Evolutionary conservation across 306 rosid genomes (phyloP).

Genomic region (Lathyrus tuberosus): DNA sequence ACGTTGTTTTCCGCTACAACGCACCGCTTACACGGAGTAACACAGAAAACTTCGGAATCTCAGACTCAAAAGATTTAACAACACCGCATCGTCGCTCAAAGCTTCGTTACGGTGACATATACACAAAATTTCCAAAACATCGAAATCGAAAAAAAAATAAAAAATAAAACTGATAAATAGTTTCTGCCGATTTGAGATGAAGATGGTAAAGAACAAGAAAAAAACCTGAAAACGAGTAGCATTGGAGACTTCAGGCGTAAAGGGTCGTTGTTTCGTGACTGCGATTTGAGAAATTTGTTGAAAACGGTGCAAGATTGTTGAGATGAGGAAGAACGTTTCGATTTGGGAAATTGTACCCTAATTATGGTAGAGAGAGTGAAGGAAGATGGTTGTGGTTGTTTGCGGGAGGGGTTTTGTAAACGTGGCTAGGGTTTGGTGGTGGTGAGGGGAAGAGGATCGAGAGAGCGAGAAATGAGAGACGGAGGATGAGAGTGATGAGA

Average conservation of each 20-base stretch:
- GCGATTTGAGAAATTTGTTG: not conserved
- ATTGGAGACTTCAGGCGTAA: not conserved
- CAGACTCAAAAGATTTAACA: too few species aligned
- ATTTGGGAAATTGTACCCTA: conserved; percentile 7
- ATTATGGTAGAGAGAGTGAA: not conserved
- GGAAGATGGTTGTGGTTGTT: not conserved
- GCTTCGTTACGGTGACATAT: not conserved
- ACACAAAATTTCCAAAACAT: not conserved
- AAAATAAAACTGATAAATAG: not conserved
- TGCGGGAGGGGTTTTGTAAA: not conserved
- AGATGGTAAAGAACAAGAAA: not conserved
- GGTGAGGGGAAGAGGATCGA: too few species aligned
- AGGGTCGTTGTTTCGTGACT: not conserved
- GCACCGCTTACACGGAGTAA: not conserved
- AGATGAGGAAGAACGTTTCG: not conserved
- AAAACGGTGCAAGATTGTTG: not conserved
- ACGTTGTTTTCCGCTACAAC: not conserved
- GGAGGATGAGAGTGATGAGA: too few species aligned
- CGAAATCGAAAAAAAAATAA: not conserved
- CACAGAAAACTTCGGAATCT: not conserved
- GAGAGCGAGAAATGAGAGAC: too few species aligned
- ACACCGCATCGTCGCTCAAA: not conserved
- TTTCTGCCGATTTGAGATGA: not conserved
- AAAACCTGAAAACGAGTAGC: not conserved
- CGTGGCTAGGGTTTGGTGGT: too few species aligned